These are phyloP conservation scores for Canavalia gladiata DNA, from an alignment of 306 rosid species.

Conservation along the genomic window DNA sequence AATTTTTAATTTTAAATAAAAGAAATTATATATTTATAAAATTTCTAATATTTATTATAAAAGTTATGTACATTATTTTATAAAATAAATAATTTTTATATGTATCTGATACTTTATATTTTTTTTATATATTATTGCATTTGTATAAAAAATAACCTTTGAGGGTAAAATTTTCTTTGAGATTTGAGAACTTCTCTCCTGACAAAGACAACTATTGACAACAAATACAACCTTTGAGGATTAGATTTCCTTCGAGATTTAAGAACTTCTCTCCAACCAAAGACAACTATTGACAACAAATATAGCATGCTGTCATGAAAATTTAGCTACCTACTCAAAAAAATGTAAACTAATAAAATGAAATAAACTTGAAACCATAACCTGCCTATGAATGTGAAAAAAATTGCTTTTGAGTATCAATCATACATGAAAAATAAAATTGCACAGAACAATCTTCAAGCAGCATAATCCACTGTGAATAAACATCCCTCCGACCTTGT, in stretches of 20 bases:
- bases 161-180: too few species aligned
- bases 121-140: too few species aligned
- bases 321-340: constrained; percentile 1
- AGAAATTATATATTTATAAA: too few species aligned
- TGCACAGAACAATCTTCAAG: neutral
- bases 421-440: neutral
- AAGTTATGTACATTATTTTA: too few species aligned
- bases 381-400: neutral
- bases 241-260: neutral
- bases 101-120: too few species aligned
- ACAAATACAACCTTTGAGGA: too few species aligned
- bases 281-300: neutral
- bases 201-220: too few species aligned
- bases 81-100: too few species aligned
- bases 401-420: neutral
- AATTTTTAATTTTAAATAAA: too few species aligned
- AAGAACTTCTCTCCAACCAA: neutral
- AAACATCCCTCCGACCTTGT: neutral
- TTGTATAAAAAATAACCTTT: too few species aligned
- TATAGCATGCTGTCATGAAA: neutral
- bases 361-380: neutral
- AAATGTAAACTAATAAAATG: neutral
- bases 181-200: too few species aligned
- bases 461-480: neutral
- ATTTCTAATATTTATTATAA: too few species aligned